A percentile compares a stretch with the other conserved stretches of the same genome.
Evolutionary conservation across 106 monocot species (phyloP).

Genomic region (Dendrobium nobile): DNA sequence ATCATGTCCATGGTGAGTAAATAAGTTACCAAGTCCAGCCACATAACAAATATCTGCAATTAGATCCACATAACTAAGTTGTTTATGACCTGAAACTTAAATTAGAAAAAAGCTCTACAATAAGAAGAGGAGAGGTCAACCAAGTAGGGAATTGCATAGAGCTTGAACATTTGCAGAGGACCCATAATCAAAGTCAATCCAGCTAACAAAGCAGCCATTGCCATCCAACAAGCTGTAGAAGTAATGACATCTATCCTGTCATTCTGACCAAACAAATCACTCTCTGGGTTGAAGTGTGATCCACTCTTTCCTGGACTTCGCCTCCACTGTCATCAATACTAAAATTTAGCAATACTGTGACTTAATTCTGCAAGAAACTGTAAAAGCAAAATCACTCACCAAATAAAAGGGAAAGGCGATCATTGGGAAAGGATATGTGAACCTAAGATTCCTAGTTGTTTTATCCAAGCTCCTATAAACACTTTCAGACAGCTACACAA

Average conservation of each 20-base stretch:
- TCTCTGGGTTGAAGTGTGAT: constrained; percentile 65
- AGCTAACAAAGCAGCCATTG: constrained; percentile 46
- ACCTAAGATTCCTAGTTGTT: constrained; percentile 31
- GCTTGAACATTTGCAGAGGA: constrained; percentile 43
- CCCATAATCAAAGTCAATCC: constrained; percentile 34
- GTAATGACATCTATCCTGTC: constrained; percentile 51
- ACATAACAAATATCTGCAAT: constrained; percentile 44
- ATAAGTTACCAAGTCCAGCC: constrained; percentile 56
- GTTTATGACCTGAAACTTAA: neutral
- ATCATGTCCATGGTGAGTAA: constrained; percentile 47
- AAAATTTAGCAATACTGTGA: neutral
- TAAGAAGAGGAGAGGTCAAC: constrained; percentile 17
- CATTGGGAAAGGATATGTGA: constrained; percentile 61
- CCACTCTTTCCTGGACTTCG: constrained; percentile 74
- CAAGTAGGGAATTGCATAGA: constrained; percentile 60
- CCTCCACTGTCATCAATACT: constrained; percentile 26
- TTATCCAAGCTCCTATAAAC: constrained; percentile 47
- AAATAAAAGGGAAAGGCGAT: constrained; percentile 71
- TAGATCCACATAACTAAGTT: neutral
- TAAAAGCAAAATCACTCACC: constrained; percentile 25
- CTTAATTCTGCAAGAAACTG: neutral
- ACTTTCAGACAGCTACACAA: constrained; percentile 49
- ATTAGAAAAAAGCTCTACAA: neutral
- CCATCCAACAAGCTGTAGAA: constrained; percentile 53
- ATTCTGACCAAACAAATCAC: constrained; percentile 44